Evolutionary conservation across 1,139 yeast species (phyloP), one percentile per base, ranked within the genome.

Genomic region (Nakaseomyces nivariensis): DNA sequence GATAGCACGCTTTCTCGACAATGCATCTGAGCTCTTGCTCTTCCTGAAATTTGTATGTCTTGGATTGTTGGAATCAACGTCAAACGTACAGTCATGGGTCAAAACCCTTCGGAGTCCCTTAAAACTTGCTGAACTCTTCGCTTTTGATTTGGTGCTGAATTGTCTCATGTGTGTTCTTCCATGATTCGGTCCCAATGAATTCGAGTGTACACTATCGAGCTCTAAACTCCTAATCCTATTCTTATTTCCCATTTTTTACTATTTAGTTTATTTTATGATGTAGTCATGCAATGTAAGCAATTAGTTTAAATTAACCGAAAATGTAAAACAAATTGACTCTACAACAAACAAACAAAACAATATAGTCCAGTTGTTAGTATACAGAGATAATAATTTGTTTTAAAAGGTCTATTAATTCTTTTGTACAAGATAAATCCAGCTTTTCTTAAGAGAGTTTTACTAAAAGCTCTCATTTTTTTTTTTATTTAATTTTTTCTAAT

Each of bases 101-200:
- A 58, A 37, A 8, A 58, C 58, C 45, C 59, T 57, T 40, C 60
- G 59, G 33, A 65, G 50, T 6, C 64, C 64, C 50, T 64, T 65
- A 43, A 65, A 63, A 50, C 66, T 63, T 3, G 66, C 64, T 1
- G 60, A 56, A 48, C 67, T 64, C 51, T 60, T 65, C 27, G 65
- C 60, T 44, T 63, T 53, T 3, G 66, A 62, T 37, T 60, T 59
- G 2, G 65, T 64, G 5, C 67, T 61, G 50, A 66, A 66, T 46
- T 63, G 68, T 45, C 62, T 53, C n/a, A 54, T 48, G 25, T 52
- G 57, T n/a, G 17, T 11, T 11, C 32, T 38, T 25, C 43, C 44
- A 31, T 46, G 48, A 25, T 11, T 10, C 25, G 26, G 44, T 11
- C 42, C 34, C 7, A 38, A 32, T 22, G 44, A 33, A 31, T 31